A percentile compares a stretch with the other conserved stretches of the same genome.
These are phyloP conservation scores for Sporisorium scitamineum DNA, from an alignment of 1,284 basidiomycete species.

Conservation along the genomic window DNA sequence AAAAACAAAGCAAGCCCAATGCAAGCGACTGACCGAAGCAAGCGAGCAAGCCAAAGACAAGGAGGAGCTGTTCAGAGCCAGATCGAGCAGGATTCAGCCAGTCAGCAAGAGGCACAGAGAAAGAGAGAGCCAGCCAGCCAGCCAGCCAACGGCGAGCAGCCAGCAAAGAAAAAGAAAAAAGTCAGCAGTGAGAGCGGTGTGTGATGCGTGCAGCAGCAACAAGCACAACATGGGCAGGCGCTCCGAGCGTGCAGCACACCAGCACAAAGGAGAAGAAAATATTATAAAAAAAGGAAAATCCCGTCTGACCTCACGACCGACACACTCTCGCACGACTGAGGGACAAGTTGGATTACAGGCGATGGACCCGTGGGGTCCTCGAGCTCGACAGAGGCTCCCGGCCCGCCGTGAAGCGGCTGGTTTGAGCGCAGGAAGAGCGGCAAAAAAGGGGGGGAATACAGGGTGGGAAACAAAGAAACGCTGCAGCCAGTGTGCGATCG, in stretches of 20 bases:
- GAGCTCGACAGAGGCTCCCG: too few species aligned
- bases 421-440: too few species aligned
- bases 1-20: background rate
- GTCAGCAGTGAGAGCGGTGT: background rate
- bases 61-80: background rate
- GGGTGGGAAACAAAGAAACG: too few species aligned
- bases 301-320: too few species aligned
- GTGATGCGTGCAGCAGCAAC: background rate
- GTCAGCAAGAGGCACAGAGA: background rate
- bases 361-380: too few species aligned
- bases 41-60: background rate
- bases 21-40: background rate
- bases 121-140: background rate
- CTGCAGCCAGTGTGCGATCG: too few species aligned
- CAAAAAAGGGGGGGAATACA: too few species aligned
- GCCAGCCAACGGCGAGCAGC: background rate
- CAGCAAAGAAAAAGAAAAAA: background rate
- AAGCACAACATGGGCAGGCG: too few species aligned
- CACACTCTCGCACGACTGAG: too few species aligned
- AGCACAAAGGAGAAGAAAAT: background rate
- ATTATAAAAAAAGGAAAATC: background rate
- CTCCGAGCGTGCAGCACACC: slow-evolving; percentile 1
- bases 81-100: background rate
- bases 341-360: too few species aligned
- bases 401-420: too few species aligned